Base-by-base conservation (phyloP, 2,329 filamentous ascomycete species). In the Fusarium foetens region DNA sequence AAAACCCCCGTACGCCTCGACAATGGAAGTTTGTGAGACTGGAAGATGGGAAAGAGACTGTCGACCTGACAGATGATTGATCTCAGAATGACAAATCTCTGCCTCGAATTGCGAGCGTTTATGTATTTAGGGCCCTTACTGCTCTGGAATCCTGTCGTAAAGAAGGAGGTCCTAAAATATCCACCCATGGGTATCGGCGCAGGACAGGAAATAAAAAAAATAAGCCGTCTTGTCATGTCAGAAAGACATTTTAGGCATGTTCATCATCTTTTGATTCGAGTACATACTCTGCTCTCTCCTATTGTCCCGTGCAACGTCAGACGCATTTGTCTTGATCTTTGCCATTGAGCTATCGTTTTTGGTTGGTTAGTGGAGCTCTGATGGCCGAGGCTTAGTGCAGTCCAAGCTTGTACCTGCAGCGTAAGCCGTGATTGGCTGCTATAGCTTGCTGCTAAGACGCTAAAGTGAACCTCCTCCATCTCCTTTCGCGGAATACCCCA, bases 381-480 rank as follows among this genome's bases (percentile, higher is more conserved):
- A 25, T 21, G 46, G 58, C 25, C 68, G 65, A 73, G 61, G 63
- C 54, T 70, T 55, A 53, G 58, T 51, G 46, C 39, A 57, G 57
- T 58, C 60, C 58, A 58, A 66, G 58, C 51, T 66, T 45, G 74
- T 74, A 73, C 71, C 73, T 73, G 72, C 57, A 72, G 60, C 23
- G 43, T 19, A 51, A 46, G 59, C 66, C 23, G 38, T 59, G 52
- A 77, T 77, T 77, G 75, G 75, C 58, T 58, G 51, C 49, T 35
- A 58, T 43, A 63, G 70, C 68, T 75, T 66, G 68, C 58, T 65
- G 76, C 70, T 72, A 76, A 77, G 71, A 46, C 75, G 59, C 68
- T 66, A 71, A 57, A 53, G 48, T 64, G 74, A 77, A 75, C 75
- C 74, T 77, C 75, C 74, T 74, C 74, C 66, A 64, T 77, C 75